Evolutionary conservation across 2,329 filamentous ascomycete species (phyloP).

Genomic region (Tolypocladium amazonense): DNA sequence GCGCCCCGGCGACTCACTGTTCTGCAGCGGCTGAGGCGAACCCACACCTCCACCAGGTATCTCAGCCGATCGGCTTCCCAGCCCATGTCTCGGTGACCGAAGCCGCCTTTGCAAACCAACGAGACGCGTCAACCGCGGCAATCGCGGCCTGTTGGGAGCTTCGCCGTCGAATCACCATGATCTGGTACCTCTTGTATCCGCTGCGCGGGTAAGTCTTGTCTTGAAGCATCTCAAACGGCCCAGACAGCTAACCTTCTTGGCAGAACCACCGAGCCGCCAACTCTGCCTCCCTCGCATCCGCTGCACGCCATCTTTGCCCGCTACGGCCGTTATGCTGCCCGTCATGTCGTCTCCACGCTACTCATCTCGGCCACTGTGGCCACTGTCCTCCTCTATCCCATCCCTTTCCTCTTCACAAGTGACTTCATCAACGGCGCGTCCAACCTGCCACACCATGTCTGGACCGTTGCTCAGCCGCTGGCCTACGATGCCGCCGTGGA

Average conservation of each 20-base stretch:
- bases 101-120: neutral
- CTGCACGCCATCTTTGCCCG: conserved; percentile 54
- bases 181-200: conserved; percentile 70
- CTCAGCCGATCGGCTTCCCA: neutral
- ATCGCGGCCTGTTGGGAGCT: neutral
- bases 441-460: conserved; percentile 67
- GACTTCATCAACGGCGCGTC: conserved; percentile 62
- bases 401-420: conserved; percentile 63
- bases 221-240: too few species aligned
- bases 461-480: conserved; percentile 63
- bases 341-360: conserved; percentile 64
- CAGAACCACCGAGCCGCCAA: conserved; percentile 66
- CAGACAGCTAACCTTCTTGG: neutral
- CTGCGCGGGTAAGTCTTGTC: conserved; percentile 55
- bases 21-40: neutral
- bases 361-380: conserved; percentile 63
- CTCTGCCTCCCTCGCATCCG: conserved; percentile 52
- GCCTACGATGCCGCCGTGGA: conserved; percentile 36
- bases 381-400: conserved; percentile 61
- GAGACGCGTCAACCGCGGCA: neutral
- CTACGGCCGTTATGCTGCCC: conserved; percentile 60
- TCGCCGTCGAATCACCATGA: conserved; percentile 32
- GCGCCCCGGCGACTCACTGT: neutral
- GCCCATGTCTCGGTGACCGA: neutral
- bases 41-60: neutral